Evolutionary conservation across 768 basidiomycete species (phyloP), one percentile per base, ranked within the genome.

Genomic region (Suillus placidus): DNA sequence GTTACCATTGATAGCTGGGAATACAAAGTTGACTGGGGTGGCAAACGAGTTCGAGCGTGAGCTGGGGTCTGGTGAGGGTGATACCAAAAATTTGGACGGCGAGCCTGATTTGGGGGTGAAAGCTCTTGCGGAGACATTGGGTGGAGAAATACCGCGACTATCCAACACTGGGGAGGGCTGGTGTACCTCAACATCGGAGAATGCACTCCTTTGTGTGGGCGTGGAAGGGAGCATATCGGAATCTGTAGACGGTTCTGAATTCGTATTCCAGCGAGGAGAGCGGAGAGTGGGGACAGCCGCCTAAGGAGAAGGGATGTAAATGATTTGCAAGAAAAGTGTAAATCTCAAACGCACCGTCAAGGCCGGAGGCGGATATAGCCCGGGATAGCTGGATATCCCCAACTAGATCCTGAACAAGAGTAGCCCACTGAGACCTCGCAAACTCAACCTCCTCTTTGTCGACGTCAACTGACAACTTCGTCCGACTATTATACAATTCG

Each of bases 51-150:
- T 14, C 16, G 18, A 40, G 62, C 6, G 54, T 62, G 38, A 56
- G 42, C 38, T 54, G 32, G 51, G 60, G 71, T 32, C 67, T 68
- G 14, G 70, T 64, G 38, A 69, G 66, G 34, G 65, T 23, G 65
- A 57, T 63, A 70, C 64, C 62, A 67, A 60, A 64, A 69, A 66
- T 67, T 69, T 67, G 55, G 73, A 51, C 14, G 74, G 66, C 32
- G 71, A 73, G 54, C 75, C 74, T 38, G 76, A 78, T 40, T 70
- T 72, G 12, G 83, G 83, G 9, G 83, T 74, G 71, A 84, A 84
- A 30, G 80, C 77, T n/a, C 80, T 79, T 13, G 83, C 83, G 8
- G 77, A 74, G 7, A 81, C 82, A 61, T 82, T 84, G 35, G 84
- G 78, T 34, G 62, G 61, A 16, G 37, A 38, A 63, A 64, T 35